Evolutionary conservation across 2,329 filamentous ascomycete genomes (phyloP), one percentile per base, ranked within the genome.

Genomic region (Chaetomium sp.): DNA sequence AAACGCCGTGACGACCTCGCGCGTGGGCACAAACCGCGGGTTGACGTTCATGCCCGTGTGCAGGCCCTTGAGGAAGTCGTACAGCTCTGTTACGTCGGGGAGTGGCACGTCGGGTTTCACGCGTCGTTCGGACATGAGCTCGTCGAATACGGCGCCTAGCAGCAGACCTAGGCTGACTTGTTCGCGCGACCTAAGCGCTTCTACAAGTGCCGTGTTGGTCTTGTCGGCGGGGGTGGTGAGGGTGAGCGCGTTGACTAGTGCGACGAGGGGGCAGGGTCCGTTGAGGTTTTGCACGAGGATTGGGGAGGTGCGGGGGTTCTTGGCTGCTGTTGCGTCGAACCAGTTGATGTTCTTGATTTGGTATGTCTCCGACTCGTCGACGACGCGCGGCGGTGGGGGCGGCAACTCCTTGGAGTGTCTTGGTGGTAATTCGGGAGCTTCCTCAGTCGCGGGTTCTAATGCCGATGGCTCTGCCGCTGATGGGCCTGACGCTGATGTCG

Each of bases 31-130:
- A 61, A 96, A 94, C 19, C 88, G 84, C 2, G 94, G 94, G 62
- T 99, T 99, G 55, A 97, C 92, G 65, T 97, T 99, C 89, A 99
- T 96, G 40, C 94, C 94, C 0, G 91, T 97, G 64, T 96, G 90
- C 2, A 99, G 75, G 45, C 89, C 88, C 55, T 94, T 82, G 2
- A 99, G 76, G 66, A 99, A 99, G 6, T 80, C 79, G 69, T 96
- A 95, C 1, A 99, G 77, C 57, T 96, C 91, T 38, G 86, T 81
- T 8, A 97, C 87, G 68, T 97, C 94, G 0, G 92, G 92, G 32
- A 97, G 72, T 12, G 83, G 75, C 1, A 79, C 79, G 37, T 85
- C 81, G 2, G 74, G 71, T 48, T 82, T 81, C 0, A 82, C 85
- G 51, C 87, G 77, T 52, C 87, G 74, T 7, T 84, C 83, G 2